Evolutionary conservation across 176 grass and related monocot genomes (phyloP).

Genomic region (Tillandsia leiboldiana): DNA sequence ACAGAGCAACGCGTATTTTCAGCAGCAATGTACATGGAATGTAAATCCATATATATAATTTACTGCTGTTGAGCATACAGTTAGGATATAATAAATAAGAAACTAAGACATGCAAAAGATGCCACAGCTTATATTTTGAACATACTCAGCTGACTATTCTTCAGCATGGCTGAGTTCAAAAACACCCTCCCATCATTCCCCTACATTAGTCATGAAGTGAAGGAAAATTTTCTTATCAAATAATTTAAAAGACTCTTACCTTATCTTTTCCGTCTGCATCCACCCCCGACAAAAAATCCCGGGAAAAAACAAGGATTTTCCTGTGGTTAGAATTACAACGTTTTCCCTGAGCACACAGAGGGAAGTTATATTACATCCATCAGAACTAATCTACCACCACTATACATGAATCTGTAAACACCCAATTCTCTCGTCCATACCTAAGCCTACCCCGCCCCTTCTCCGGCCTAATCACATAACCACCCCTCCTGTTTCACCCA

Average conservation of each 20-base stretch:
- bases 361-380: slow-evolving; percentile 32
- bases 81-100: too few relatives aligned
- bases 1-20: too few relatives aligned
- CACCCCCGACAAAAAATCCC: slow-evolving; percentile 47
- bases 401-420: slow-evolving; percentile 60
- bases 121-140: too few relatives aligned
- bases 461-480: slow-evolving; percentile 23
- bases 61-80: too few relatives aligned
- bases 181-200: too few relatives aligned
- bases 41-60: too few relatives aligned
- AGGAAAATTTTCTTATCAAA: too few relatives aligned
- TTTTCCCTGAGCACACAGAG: slow-evolving; percentile 22
- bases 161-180: too few relatives aligned
- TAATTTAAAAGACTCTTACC: neutral
- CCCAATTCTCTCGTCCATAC: slow-evolving; percentile 45
- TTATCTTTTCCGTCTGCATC: slow-evolving; percentile 23
- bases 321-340: slow-evolving; percentile 37
- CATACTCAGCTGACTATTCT: too few relatives aligned
- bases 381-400: slow-evolving; percentile 43
- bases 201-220: too few relatives aligned
- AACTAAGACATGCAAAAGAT: too few relatives aligned
- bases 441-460: slow-evolving; percentile 15
- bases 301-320: slow-evolving; percentile 2
- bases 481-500: slow-evolving; percentile 23
- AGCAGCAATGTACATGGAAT: too few relatives aligned